Percentiles rank a stretch among this genome's conserved stretches.
These are phyloP conservation scores for Ceratobasidium sp. DNA, from an alignment of 1,284 basidiomycete genomes.

Conservation along the genomic window DNA sequence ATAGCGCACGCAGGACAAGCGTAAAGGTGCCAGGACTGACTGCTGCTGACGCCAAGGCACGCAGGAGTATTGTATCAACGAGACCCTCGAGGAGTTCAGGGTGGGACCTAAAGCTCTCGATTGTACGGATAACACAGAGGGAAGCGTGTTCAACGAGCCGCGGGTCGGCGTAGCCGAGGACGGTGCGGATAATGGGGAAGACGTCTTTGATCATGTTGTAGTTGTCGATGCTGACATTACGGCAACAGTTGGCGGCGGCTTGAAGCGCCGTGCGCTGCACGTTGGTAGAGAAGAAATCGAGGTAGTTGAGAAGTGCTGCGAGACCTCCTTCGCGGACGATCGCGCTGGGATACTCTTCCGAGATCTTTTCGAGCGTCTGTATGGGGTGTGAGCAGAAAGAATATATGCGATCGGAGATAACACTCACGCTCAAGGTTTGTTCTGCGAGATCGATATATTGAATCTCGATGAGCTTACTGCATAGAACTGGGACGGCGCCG, in stretches of 20 bases:
- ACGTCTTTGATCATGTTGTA: slow-evolving; percentile 88
- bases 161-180: slow-evolving; percentile 89
- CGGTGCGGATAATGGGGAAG: slow-evolving; percentile 92
- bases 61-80: slow-evolving; percentile 83
- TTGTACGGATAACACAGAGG: slow-evolving; percentile 89
- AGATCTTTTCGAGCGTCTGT: slow-evolving; percentile 96
- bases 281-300: slow-evolving; percentile 97
- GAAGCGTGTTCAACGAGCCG: slow-evolving; percentile 93
- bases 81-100: slow-evolving; percentile 86
- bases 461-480: slow-evolving; percentile 94
- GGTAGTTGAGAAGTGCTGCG: slow-evolving; percentile 88
- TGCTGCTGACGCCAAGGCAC: slow-evolving; percentile 84
- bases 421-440: slow-evolving; percentile 91
- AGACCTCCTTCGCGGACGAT: slow-evolving; percentile 95
- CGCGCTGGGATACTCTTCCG: slow-evolving; percentile 92
- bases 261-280: slow-evolving; percentile 96
- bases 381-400: slow-evolving; percentile 45
- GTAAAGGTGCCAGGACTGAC: slow-evolving; percentile 89
- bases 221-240: slow-evolving; percentile 86
- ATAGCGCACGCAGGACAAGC: slow-evolving; percentile 84
- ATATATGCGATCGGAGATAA: slow-evolving; percentile 34
- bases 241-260: slow-evolving; percentile 94
- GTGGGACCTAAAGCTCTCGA: slow-evolving; percentile 89
- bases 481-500: slow-evolving; percentile 92
- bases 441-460: slow-evolving; percentile 97